These are phyloP conservation scores for Austroboletus eburneus DNA, from an alignment of 768 basidiomycete genomes.

Conservation along the genomic window DNA sequence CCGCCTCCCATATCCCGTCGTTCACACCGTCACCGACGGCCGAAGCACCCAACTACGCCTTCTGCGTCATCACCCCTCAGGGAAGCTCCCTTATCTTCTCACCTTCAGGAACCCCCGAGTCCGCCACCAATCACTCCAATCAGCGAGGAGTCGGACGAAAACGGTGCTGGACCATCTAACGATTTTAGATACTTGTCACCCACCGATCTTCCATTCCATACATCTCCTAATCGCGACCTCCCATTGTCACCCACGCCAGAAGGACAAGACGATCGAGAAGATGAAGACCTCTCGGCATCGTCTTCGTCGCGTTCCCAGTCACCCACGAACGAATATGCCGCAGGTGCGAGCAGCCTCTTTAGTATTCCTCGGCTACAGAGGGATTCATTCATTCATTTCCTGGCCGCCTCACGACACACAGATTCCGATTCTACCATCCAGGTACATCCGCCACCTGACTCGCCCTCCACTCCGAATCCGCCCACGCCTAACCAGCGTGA, in stretches of 20 bases:
- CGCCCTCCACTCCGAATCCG: slow-evolving; percentile 72
- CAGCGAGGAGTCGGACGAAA: slow-evolving; percentile 55
- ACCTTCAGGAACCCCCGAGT: slow-evolving; percentile 46
- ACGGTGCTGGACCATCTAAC: slow-evolving; percentile 48
- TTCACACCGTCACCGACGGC: slow-evolving; percentile 57
- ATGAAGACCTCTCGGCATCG: slow-evolving; percentile 24
- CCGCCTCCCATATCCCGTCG: slow-evolving; percentile 44
- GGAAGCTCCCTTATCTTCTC: slow-evolving; percentile 40
- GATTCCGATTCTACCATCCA: slow-evolving; percentile 66
- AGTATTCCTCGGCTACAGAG: slow-evolving; percentile 64
- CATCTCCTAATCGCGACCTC: slow-evolving; percentile 44
- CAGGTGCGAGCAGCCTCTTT: slow-evolving; percentile 85
- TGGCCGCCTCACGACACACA: slow-evolving; percentile 54
- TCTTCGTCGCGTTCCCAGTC: slow-evolving; percentile 55
- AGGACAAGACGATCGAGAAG: slow-evolving; percentile 20
- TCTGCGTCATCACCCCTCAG: slow-evolving; percentile 66
- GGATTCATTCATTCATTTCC: slow-evolving; percentile 64
- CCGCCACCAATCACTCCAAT: slow-evolving; percentile 77
- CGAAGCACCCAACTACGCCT: slow-evolving; percentile 39
- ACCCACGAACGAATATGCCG: slow-evolving; percentile 45
- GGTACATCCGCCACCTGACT: slow-evolving; percentile 76
- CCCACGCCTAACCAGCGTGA: slow-evolving; percentile 83
- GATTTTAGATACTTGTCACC: slow-evolving; percentile 55
- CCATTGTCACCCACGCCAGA: slow-evolving; percentile 37
- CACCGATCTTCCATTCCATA: slow-evolving; percentile 60